These are phyloP conservation scores for Globomyces pollinis-pini DNA, from an alignment of 192 early-diverging fungal species.

Conservation along the genomic window DNA sequence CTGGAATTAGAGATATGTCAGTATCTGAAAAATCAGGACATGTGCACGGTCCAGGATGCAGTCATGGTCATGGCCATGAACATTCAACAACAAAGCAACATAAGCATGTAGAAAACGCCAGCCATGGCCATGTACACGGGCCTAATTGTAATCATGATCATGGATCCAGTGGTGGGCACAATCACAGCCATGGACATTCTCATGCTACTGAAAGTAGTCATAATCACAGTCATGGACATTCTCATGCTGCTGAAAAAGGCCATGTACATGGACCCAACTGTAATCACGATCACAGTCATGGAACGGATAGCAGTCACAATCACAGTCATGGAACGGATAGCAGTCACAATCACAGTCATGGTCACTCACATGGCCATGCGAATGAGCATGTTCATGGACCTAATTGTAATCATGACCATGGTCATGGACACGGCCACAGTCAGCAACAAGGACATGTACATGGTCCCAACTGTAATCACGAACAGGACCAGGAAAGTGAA, in stretches of 20 bases:
- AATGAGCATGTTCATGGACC: conserved; percentile 6
- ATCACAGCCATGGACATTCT: not conserved
- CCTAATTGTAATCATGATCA: not conserved
- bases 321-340: not conserved
- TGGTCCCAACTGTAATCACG: not conserved
- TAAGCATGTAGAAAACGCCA: not conserved
- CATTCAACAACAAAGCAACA: not conserved
- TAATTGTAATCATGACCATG: not conserved
- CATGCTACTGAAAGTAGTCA: not conserved
- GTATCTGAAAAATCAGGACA: too few species aligned
- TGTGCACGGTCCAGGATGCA: conserved; percentile 1
- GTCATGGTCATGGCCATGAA: not conserved
- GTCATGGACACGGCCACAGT: too few species aligned
- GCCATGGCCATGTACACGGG: not conserved
- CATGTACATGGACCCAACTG: conserved; percentile 4
- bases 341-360: not conserved
- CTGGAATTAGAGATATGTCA: not conserved
- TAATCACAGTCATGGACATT: not conserved
- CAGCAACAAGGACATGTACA: conserved; percentile 1
- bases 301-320: not conserved
- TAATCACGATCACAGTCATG: not conserved
- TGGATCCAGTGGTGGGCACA: not conserved
- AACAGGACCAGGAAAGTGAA: not conserved
- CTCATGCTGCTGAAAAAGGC: not conserved
- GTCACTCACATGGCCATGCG: not conserved